Evolutionary conservation across 228 moss, liverwort and hornwort genomes (phyloP), one percentile per base, ranked within the genome.

Genomic region (Sphagnum magellanicum): DNA sequence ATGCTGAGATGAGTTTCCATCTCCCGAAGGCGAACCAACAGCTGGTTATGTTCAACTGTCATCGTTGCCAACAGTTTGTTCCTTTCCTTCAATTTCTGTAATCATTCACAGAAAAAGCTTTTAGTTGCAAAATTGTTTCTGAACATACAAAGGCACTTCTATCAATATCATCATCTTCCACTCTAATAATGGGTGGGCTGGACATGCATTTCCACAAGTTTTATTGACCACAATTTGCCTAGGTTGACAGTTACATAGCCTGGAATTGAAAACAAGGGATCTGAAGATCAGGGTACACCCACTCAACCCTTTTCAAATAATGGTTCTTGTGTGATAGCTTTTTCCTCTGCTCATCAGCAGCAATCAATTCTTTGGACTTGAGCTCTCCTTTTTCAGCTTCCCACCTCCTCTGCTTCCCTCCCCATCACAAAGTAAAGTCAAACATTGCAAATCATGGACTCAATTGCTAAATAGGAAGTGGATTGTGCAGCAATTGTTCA

Each of bases 21-120:
- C 68, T 95, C 95, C 68, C 92, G 80, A 6, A 83, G 71, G 51
- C 79, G 85, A 64, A 95, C 73, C 49, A 80, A 74, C 51, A 90
- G 82, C 53, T 90, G 90, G 66, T 90, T 92, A 63, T 87, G 82
- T 60, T 85, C 85, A 67, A 84, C 64, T 48, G 89, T 89, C 73
- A 88, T 71, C 6, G 78, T 82, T 15, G 84, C 87, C 61, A 92
- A 53, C 47, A 82, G 50, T 68, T 90, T 95, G 71, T 71, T 77
- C 15, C 72, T 72, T 70, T 87, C 88, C 71, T 89, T 90, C n/a
- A 85, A 73, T 86, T 81, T 92, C 92, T 95, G 86, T 77, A 81
- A 15, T 58, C 3, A 3, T 32, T 32, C 32, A 32, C 32, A 32
- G 32, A 32, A 32, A 32, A 32, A 32, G 32, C 32, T 32, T 32